Evolutionary conservation across 225 moss, liverwort and hornwort genomes (phyloP).

Genomic region (Polytrichum formosum): DNA sequence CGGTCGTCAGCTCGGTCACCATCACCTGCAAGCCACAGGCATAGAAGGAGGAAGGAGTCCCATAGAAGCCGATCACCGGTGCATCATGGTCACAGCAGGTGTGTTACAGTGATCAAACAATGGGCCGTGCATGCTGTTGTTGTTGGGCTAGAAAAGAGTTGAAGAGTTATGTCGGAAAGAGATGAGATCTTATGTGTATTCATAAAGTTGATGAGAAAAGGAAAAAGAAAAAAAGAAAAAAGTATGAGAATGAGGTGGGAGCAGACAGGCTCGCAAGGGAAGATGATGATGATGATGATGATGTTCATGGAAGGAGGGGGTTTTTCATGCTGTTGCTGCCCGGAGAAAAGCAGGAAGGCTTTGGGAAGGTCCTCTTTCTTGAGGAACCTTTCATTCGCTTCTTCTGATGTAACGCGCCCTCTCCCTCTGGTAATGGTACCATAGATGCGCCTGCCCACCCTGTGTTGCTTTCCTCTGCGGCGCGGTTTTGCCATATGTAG

Average conservation of each 20-base stretch:
- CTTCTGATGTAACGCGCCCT: constrained; percentile 93
- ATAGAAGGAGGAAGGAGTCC: constrained; percentile 88
- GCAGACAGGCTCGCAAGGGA: constrained; percentile 76
- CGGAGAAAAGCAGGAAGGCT: constrained; percentile 92
- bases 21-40: constrained; percentile 72
- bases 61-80: constrained; percentile 98
- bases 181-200: constrained; percentile 47
- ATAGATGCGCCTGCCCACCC: constrained; percentile 77
- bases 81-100: constrained; percentile 95
- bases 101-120: constrained; percentile 91
- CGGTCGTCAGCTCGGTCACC: constrained; percentile 82
- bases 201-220: constrained; percentile 33
- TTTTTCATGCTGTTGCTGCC: constrained; percentile 89
- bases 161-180: constrained; percentile 55
- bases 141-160: constrained; percentile 74
- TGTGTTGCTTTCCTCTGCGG: constrained; percentile 81
- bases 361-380: constrained; percentile 69
- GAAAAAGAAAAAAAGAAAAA: constrained; percentile 35
- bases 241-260: constrained; percentile 90
- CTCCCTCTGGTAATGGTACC: constrained; percentile 88
- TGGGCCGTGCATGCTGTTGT: constrained; percentile 66
- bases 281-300: constrained; percentile 34
- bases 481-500: constrained; percentile 47
- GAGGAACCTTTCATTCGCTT: constrained; percentile 86
- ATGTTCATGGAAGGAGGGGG: constrained; percentile 84